Evolutionary conservation across 768 basidiomycete species (phyloP).

Genomic region (Leccinum longicurvipes): DNA sequence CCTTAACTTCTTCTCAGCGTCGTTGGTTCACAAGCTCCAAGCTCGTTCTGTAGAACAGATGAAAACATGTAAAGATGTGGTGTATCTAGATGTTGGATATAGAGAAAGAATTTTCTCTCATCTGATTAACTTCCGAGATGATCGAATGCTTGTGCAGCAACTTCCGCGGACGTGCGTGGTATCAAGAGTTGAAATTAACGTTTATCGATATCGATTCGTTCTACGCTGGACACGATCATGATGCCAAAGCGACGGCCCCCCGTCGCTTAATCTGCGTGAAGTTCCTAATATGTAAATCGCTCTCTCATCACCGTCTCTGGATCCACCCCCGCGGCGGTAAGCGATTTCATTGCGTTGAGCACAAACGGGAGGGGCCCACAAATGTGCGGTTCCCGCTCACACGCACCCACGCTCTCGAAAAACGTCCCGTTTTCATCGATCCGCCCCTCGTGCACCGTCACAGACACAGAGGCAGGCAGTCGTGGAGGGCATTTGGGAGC

Average conservation of each 20-base stretch:
- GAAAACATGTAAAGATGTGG: not conserved
- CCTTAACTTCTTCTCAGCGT: not conserved
- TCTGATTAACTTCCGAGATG: not conserved
- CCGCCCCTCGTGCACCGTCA: constrained; percentile 15
- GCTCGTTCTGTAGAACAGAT: not conserved
- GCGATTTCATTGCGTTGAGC: constrained; percentile 21
- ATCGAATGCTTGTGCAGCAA: not conserved
- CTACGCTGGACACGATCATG: not conserved
- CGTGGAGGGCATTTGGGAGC: not conserved
- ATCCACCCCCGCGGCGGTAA: constrained; percentile 20
- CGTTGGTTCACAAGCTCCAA: not conserved
- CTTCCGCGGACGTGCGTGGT: not conserved
- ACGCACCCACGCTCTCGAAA: constrained; percentile 17
- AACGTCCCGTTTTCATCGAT: constrained; percentile 18
- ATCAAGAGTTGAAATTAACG: not conserved
- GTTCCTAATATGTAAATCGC: constrained; percentile 24
- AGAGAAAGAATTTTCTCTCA: not conserved
- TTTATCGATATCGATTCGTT: not conserved
- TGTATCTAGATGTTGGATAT: not conserved
- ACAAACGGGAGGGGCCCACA: constrained; percentile 27
- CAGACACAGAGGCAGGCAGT: constrained; percentile 7
- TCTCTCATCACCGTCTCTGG: constrained; percentile 22
- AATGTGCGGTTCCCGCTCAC: constrained; percentile 16
- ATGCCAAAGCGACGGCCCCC: not conserved
- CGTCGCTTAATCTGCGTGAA: not conserved